Evolutionary conservation across 2,329 filamentous ascomycete species (phyloP).

Genomic region (Coniochaeta ligniaria): DNA sequence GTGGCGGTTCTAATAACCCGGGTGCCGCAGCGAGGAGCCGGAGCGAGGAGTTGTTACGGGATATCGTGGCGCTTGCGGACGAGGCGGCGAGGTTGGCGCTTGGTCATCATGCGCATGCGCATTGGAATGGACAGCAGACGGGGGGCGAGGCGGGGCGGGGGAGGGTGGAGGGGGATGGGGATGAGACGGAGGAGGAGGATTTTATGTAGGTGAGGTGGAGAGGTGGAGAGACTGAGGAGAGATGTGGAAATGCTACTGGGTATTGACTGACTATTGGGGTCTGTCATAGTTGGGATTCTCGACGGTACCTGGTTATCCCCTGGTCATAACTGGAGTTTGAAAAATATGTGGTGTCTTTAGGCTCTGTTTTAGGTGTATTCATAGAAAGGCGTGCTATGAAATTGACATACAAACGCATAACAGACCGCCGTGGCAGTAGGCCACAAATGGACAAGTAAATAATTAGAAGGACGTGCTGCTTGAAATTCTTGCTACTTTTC

Average conservation of each 20-base stretch:
- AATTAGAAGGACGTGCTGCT: neutral
- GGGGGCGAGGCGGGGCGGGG: neutral
- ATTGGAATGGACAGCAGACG: neutral
- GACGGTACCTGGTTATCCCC: no score
- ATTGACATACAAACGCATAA: neutral
- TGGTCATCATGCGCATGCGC: slow-evolving; percentile 10
- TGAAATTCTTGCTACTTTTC: neutral
- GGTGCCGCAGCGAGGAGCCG: slow-evolving; percentile 17
- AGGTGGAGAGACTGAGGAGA: neutral
- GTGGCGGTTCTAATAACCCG: neutral
- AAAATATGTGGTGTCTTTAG: no score
- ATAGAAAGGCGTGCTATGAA: no score
- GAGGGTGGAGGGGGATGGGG: slow-evolving; percentile 1
- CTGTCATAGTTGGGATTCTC: no score
- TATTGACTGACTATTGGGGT: neutral
- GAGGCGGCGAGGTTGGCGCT: slow-evolving; percentile 34
- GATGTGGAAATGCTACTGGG: neutral
- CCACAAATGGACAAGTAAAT: neutral
- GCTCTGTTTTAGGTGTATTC: no score
- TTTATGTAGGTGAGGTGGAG: slow-evolving; percentile 27
- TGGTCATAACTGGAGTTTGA: no score
- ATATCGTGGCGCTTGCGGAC: slow-evolving; percentile 33
- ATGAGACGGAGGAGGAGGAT: slow-evolving; percentile 30
- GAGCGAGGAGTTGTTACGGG: slow-evolving; percentile 26
- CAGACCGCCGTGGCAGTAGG: neutral